A percentile compares a stretch with the other conserved stretches of the same genome.
phyloP scores from a whole-genome alignment of 164 flowering plant genomes.

The Magnolia sinica region DNA sequence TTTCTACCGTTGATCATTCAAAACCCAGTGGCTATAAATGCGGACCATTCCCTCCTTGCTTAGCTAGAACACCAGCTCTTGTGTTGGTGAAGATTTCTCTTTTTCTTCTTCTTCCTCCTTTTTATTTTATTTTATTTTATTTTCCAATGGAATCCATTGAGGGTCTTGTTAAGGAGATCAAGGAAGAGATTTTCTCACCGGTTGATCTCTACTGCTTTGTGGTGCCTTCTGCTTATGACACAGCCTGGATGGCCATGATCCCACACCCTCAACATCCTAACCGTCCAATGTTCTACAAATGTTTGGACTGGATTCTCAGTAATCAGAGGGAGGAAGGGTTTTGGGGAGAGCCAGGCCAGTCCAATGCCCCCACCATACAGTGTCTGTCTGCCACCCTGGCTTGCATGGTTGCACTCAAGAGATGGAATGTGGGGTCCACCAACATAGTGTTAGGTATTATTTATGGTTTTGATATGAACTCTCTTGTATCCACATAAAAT shows the following conservation, averaged over 20 bases:
- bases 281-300: conserved; percentile 32
- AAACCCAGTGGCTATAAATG: no score
- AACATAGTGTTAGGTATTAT: conserved; percentile 29
- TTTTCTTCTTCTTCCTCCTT: background rate
- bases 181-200: conserved; percentile 21
- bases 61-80: no score
- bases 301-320: conserved; percentile 39
- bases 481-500: no score
- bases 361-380: conserved; percentile 28
- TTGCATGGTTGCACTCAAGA: conserved; percentile 42
- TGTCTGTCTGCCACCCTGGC: conserved; percentile 39
- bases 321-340: conserved; percentile 38
- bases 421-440: conserved; percentile 27
- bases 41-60: no score
- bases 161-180: conserved; percentile 16
- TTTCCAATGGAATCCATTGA: conserved; percentile 13
- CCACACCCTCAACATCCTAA: conserved; percentile 15
- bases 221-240: conserved; percentile 48
- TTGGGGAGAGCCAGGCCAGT: conserved; percentile 34
- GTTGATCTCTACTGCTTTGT: conserved; percentile 17
- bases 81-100: background rate
- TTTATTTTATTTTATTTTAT: background rate
- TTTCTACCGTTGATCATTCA: no score
- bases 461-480: no score
- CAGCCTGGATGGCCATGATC: conserved; percentile 59